Conservation (phyloP, 257 asterid genomes). For the Penstemon davidsonii region DNA sequence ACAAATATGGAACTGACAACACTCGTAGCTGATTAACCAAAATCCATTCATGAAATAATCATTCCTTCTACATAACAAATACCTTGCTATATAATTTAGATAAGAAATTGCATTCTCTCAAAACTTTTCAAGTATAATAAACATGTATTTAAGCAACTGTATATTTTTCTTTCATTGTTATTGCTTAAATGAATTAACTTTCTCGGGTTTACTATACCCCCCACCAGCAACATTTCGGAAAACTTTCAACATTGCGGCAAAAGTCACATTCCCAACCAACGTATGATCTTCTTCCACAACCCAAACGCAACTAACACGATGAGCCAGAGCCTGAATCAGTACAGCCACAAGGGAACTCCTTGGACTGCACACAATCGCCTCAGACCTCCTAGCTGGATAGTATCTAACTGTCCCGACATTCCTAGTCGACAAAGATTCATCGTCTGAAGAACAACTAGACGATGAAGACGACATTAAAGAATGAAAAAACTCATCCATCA, state of each 20-base stretch:
- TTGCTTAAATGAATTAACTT: conserved; percentile 26
- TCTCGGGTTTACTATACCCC: conserved; percentile 25
- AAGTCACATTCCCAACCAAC: conserved; percentile 66
- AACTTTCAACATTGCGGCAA: conserved; percentile 59
- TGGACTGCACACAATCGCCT: conserved; percentile 65
- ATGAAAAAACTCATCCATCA: conserved; percentile 49
- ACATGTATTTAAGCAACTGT: not conserved
- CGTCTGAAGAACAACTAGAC: conserved; percentile 66
- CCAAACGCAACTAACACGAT: conserved; percentile 71
- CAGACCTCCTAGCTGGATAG: conserved; percentile 54
- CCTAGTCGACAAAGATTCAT: conserved; percentile 43
- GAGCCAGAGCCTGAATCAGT: conserved; percentile 79
- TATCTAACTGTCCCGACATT: conserved; percentile 33
- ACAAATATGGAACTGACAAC: no score
- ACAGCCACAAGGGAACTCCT: conserved; percentile 79
- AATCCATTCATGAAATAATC: no score
- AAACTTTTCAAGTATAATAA: not conserved
- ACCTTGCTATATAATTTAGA: no score
- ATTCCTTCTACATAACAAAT: no score
- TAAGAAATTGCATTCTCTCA: not conserved
- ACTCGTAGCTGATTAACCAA: no score
- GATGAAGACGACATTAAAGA: conserved; percentile 35
- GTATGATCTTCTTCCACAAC: conserved; percentile 64
- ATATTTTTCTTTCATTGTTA: not conserved
- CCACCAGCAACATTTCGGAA: conserved; percentile 38